phyloP scores from a whole-genome alignment of 2,329 filamentous ascomycete genomes.

The Zalaria obscura region DNA sequence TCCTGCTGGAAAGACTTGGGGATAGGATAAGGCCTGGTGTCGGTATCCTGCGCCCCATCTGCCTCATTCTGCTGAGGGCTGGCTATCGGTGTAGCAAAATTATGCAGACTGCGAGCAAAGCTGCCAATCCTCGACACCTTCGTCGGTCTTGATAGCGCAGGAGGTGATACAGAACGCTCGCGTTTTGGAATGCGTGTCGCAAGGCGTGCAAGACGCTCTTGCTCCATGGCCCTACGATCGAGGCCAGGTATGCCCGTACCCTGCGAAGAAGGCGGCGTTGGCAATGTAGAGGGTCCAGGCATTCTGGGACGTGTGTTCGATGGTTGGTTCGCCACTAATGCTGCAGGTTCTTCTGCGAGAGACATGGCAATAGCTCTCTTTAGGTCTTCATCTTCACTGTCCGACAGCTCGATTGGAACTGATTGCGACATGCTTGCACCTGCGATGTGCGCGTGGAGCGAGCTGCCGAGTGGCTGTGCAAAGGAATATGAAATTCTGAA shows the following conservation, averaged over 20 bases:
- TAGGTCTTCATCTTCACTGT: constrained; percentile 37
- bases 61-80: background rate
- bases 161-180: constrained; percentile 30
- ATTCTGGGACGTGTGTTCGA: too few relatives aligned
- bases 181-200: constrained; percentile 40
- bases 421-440: too few relatives aligned
- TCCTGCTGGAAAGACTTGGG: background rate
- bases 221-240: constrained; percentile 73
- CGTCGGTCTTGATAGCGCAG: constrained; percentile 8
- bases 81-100: background rate
- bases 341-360: constrained; percentile 7
- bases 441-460: too few relatives aligned
- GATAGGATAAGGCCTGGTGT: background rate
- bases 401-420: constrained; percentile 4
- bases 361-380: constrained; percentile 40
- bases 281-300: too few relatives aligned
- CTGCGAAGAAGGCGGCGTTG: too few relatives aligned
- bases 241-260: constrained; percentile 38
- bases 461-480: too few relatives aligned
- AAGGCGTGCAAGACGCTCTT: constrained; percentile 60
- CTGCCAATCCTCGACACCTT: constrained; percentile 1
- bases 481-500: too few relatives aligned
- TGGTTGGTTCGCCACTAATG: too few relatives aligned
- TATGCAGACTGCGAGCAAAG: background rate
- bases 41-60: background rate